These are phyloP conservation scores for Bolboschoenus planiculmis DNA, from an alignment of 176 grass and related monocot species.

Conservation along the genomic window DNA sequence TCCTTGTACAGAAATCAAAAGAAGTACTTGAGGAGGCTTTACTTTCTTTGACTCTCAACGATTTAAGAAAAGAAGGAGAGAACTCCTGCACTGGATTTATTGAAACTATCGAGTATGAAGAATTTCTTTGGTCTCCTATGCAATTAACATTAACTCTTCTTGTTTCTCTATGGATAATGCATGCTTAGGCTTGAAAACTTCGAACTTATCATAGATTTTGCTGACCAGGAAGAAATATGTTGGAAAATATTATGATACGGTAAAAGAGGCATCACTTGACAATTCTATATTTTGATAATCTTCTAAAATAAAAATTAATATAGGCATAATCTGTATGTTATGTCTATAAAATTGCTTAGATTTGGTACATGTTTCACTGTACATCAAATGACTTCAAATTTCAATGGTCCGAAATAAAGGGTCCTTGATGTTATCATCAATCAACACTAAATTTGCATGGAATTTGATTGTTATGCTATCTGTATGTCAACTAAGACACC, in stretches of 20 bases:
- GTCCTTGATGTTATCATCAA: no score
- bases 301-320: background rate
- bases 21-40: slow-evolving; percentile 93
- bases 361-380: background rate
- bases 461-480: no score
- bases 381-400: no score
- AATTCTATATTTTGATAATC: background rate
- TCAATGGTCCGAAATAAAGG: no score
- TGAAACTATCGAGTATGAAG: slow-evolving; percentile 71
- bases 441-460: no score
- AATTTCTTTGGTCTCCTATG: slow-evolving; percentile 2
- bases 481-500: no score
- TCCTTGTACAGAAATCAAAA: slow-evolving; percentile 57
- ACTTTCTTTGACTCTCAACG: slow-evolving; percentile 84
- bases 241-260: background rate
- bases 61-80: slow-evolving; percentile 42
- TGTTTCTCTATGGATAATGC: background rate
- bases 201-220: background rate
- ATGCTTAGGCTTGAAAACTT: background rate
- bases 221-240: background rate
- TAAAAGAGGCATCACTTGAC: background rate
- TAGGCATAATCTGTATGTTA: background rate
- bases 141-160: background rate
- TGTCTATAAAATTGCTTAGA: background rate
- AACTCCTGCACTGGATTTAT: slow-evolving; percentile 85